These are phyloP conservation scores for Salix caprea DNA, from an alignment of 345 rosid species.

Conservation along the genomic window DNA sequence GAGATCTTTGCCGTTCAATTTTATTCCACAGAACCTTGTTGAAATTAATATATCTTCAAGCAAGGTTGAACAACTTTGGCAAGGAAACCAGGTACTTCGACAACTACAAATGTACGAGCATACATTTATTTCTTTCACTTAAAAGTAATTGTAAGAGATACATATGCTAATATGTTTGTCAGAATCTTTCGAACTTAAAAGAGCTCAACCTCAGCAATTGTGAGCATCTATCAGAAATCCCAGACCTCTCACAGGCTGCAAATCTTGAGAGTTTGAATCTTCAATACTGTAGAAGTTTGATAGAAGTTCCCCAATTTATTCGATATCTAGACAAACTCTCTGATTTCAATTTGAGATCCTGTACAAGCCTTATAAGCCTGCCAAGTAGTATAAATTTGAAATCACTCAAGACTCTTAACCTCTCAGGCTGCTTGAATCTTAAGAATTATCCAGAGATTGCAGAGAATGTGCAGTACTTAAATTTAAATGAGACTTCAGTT, in stretches of 20 bases:
- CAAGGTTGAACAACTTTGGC: not conserved
- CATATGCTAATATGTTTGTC: not conserved
- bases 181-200: not conserved
- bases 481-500: not conserved
- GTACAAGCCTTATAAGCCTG: not conserved
- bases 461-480: not conserved
- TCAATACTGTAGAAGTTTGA: not conserved
- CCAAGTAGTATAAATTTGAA: not conserved
- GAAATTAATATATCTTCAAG: not conserved
- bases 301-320: not conserved
- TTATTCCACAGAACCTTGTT: not conserved
- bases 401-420: slow-evolving; percentile 11
- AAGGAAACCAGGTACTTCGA: not conserved
- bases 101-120: not conserved
- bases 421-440: slow-evolving; percentile 9
- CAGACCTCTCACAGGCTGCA: slow-evolving; percentile 3
- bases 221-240: not conserved
- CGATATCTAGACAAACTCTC: not conserved
- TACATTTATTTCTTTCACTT: not conserved
- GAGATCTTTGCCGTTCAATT: not conserved
- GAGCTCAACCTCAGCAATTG: not conserved
- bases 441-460: not conserved
- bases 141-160: no score
- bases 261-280: not conserved
- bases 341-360: not conserved